Conservation (phyloP, 352 stramenopile genomes). For the Phytopythium oedochilum region DNA sequence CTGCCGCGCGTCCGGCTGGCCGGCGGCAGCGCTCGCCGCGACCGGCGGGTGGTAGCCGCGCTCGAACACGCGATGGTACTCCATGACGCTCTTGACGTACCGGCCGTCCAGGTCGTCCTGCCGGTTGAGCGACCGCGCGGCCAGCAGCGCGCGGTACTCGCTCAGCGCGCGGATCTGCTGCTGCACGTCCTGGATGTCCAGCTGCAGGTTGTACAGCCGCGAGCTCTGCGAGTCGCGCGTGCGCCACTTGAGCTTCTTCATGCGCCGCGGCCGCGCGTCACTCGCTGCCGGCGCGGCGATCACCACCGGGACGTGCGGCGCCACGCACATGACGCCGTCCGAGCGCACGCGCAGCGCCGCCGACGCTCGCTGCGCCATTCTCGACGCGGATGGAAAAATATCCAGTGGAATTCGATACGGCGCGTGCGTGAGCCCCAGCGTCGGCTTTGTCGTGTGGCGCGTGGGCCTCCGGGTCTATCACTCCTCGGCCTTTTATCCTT, state of each 20-base stretch:
- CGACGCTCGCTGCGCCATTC: neutral
- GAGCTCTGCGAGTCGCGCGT: constrained; percentile 50
- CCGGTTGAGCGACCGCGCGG: constrained; percentile 26
- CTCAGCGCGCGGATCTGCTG: constrained; percentile 38
- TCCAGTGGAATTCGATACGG: no score
- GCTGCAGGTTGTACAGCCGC: constrained; percentile 50
- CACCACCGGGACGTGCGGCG: constrained; percentile 1
- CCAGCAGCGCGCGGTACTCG: constrained; percentile 25
- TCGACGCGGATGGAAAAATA: neutral
- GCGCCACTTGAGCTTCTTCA: constrained; percentile 55
- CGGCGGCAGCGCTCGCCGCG: neutral
- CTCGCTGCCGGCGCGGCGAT: neutral
- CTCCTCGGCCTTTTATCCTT: no score
- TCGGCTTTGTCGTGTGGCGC: neutral
- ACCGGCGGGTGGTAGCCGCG: constrained; percentile 28
- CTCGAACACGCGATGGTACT: constrained; percentile 58
- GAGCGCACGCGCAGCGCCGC: constrained; percentile 2
- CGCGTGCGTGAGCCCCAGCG: neutral
- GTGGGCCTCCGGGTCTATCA: no score
- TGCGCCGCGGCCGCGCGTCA: neutral
- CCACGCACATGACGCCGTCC: constrained; percentile 3
- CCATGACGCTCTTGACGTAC: constrained; percentile 38
- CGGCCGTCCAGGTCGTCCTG: constrained; percentile 36
- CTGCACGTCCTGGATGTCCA: constrained; percentile 39
- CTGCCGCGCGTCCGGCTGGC: constrained; percentile 13